Evolutionary conservation across 2,329 filamentous ascomycete genomes (phyloP), one percentile per base, ranked within the genome.

Genomic region (Penicillium sp.): DNA sequence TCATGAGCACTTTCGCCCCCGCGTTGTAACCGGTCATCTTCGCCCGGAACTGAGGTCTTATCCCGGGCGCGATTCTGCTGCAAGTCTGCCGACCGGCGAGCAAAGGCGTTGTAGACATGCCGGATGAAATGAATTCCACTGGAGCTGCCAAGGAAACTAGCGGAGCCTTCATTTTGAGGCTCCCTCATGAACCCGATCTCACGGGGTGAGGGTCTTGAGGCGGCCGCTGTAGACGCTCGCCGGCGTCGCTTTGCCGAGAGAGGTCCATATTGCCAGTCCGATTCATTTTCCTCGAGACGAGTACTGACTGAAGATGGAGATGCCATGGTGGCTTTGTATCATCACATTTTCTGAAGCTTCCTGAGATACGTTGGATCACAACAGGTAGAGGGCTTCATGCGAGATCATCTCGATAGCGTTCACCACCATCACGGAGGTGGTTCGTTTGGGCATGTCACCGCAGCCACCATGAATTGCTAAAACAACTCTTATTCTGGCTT

Each of bases 71-170:
- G 72, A 6, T 66, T 71, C 61, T 69, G 67, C 19, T 68, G 67
- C 17, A 74, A 45, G 55, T 73, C 72, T 15, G 72, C 73, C 17
- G 72, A 73, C 38, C 73, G 70, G 54, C 74, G 75, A 2, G 80
- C 73, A 33, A 87, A 77, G 0, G 83, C 79, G 35, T 81, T 73
- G 45, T 85, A 85, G 1, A 87, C 85, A 22, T 82, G 81, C 6
- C 83, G 80, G 37, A 87, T 83, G 66, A 87, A 87, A 67, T 86
- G 81, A n/a, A 87, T 86, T 1, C 85, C 85, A 62, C 84, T 86
- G 17, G 83, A 82, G 55, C 84, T 86, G 4, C 85, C 85, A 4
- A 87, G 80, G 59, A 87, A 87, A 0, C 82, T 83, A 15, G 84
- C 81, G 3, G 80, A 80, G 24, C 79, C 81, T 33, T 80, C 76